These are phyloP conservation scores for Pulveroboletus sp. DNA, from an alignment of 768 basidiomycete species.

Conservation along the genomic window DNA sequence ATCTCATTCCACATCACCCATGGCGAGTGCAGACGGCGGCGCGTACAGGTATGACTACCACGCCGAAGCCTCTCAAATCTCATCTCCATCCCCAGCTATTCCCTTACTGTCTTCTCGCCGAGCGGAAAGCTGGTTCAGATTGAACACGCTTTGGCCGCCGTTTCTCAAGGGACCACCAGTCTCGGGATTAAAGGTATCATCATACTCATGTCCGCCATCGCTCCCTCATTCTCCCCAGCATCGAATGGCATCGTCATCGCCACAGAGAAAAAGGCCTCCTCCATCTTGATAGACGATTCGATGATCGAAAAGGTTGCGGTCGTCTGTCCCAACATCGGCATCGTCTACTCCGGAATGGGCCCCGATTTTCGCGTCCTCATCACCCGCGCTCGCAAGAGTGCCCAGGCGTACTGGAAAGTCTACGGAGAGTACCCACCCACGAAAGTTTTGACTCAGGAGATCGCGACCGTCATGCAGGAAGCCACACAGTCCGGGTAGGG, in stretches of 20 bases:
- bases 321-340: conserved; percentile 98
- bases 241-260: conserved; percentile 99
- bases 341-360: conserved; percentile 99
- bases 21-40: conserved; percentile 82
- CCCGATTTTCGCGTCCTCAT: conserved; percentile 97
- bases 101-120: conserved; percentile 98
- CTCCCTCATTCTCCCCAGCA: conserved; percentile 48
- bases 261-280: conserved; percentile 99
- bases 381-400: conserved; percentile 92
- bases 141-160: conserved; percentile 97
- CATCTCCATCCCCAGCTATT: conserved; percentile 64
- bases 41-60: conserved; percentile 59
- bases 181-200: conserved; percentile 93
- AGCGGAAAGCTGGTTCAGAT: conserved; percentile 99
- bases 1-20: conserved; percentile 29
- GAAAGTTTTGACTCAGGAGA: conserved; percentile 92
- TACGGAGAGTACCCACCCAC: conserved; percentile 99
- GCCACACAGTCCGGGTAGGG: conserved; percentile 97
- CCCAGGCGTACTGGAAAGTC: conserved; percentile 99
- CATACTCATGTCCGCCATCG: conserved; percentile 25
- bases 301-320: conserved; percentile 97
- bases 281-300: conserved; percentile 95
- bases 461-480: conserved; percentile 98
- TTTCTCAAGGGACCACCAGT: conserved; percentile 92
- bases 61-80: conserved; percentile 21